Conservation (phyloP, 208 protist genomes). For the Tritrichomonas foetus region DNA sequence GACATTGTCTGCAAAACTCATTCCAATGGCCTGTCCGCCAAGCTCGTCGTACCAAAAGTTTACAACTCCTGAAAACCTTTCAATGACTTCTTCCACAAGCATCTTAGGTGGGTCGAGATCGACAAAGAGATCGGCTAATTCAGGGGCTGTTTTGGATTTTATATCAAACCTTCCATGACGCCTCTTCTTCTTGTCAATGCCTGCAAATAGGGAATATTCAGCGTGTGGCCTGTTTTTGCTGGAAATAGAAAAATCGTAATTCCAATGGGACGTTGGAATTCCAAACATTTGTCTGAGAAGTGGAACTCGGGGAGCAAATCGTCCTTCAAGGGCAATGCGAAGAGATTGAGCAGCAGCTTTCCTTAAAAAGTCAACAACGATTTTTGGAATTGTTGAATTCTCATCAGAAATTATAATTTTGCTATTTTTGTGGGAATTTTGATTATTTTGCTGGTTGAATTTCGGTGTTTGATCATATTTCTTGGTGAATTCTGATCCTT, state of each 20-base stretch:
- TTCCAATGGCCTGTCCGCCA: not conserved
- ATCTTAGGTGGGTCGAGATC: not conserved
- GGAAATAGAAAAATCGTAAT: not conserved
- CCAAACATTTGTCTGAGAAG: not conserved
- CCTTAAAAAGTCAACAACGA: not conserved
- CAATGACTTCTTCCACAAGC: not conserved
- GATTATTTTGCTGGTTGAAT: no score
- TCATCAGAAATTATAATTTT: no score
- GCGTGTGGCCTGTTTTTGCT: not conserved
- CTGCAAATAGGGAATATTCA: not conserved
- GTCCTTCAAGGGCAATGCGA: not conserved
- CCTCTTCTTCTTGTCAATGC: not conserved
- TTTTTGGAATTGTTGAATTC: not conserved
- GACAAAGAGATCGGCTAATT: not conserved
- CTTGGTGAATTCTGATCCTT: not conserved
- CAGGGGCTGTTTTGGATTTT: not conserved
- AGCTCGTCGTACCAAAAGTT: slow-evolving; percentile 17
- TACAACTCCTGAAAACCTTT: not conserved
- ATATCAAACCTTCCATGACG: not conserved
- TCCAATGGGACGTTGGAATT: not conserved
- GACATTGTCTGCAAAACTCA: not conserved
- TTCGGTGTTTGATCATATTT: not conserved
- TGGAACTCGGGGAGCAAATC: not conserved
- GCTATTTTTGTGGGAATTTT: no score
- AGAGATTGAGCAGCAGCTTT: not conserved